Evolutionary conservation across 768 basidiomycete species (phyloP), one percentile per base, ranked within the genome.

Genomic region (Flagelloscypha sp.): DNA sequence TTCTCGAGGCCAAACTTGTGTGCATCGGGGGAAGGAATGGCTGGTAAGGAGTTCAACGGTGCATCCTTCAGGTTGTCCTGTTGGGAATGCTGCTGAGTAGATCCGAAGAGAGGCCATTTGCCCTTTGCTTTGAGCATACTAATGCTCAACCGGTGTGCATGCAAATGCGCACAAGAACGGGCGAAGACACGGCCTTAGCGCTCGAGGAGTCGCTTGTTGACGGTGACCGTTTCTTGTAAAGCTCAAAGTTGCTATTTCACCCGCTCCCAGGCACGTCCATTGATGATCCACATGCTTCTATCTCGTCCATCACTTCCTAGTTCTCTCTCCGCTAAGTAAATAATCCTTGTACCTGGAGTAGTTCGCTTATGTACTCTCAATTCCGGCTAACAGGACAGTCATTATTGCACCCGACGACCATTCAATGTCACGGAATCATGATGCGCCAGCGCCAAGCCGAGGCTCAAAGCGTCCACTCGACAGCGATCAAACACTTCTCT

Each of bases 1-100:
- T 98, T 98, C 69, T 95, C 94, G 35, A 95, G 67, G n/a, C 94
- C 94, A 66, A 93, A 94, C 53, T 78, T 82, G 69, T 90, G 89
- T 40, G 72, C 74, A 59, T 86, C 84, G 38, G 85, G 76, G 11
- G 74, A 65, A 31, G 68, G 63, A 42, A 63, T 48, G 31, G 55
- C 47, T 24, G 64, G 59, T 24, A 58, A 45, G 36, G 62, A n/a
- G n/a, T n/a, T n/a, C n/a, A n/a, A n/a, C n/a, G n/a, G 53, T 28
- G 48, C 40, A 5, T 58, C 50, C 31, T 50, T 36, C 3, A 49
- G 35, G 3, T 44, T 20, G 38, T 63, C 63, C 24, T 46, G 33
- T 21, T 20, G 35, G 13, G 41, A 37, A 16, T 41, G 53, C 15
- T 8, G 37, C 19, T 56, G 56, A 12, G 45, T 37, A 24, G 19